phyloP scores from a whole-genome alignment of 352 stramenopile genomes.

The Peronospora destructor region DNA sequence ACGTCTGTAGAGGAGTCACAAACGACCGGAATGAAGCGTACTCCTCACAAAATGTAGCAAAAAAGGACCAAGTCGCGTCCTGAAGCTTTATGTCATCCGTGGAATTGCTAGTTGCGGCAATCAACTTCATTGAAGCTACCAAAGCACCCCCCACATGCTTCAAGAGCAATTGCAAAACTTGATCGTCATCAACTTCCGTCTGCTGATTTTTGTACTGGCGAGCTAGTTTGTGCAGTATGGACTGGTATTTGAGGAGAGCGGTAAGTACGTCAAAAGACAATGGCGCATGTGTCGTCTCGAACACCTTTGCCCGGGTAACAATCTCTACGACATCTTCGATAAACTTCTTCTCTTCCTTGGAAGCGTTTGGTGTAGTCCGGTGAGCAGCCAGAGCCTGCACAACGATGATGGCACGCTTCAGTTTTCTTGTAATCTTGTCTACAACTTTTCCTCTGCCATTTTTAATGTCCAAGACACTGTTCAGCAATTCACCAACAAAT shows the following conservation, averaged over 20 bases:
- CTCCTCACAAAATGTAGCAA: slow-evolving; percentile 42
- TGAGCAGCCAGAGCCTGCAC: slow-evolving; percentile 32
- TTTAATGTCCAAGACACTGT: slow-evolving; percentile 6
- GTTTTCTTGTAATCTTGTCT: slow-evolving; percentile 8
- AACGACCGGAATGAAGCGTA: slow-evolving; percentile 42
- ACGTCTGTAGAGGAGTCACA: slow-evolving; percentile 45
- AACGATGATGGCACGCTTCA: slow-evolving; percentile 27
- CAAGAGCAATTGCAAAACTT: slow-evolving; percentile 16
- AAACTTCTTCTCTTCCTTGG: slow-evolving; percentile 29
- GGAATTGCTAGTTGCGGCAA: slow-evolving; percentile 16
- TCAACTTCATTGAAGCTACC: slow-evolving; percentile 38
- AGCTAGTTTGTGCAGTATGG: slow-evolving; percentile 18
- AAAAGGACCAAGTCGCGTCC: slow-evolving; percentile 44
- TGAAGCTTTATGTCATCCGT: slow-evolving; percentile 10
- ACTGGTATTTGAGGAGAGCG: slow-evolving; percentile 49
- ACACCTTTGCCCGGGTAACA: slow-evolving; percentile 19
- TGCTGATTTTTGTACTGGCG: slow-evolving; percentile 9
- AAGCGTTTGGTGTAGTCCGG: slow-evolving; percentile 8
- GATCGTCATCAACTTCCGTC: slow-evolving; percentile 1
- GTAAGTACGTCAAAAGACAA: slow-evolving; percentile 31
- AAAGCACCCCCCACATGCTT: slow-evolving; percentile 32
- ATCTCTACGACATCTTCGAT: slow-evolving; percentile 24
- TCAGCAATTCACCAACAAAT: slow-evolving; percentile 37
- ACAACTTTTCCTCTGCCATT: slow-evolving; percentile 1
- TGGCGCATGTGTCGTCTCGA: slow-evolving; percentile 21